A percentile compares a stretch with the other conserved stretches of the same genome.
Evolutionary conservation across 768 basidiomycete genomes (phyloP).

Genomic region (Auricularia auricula-judae): DNA sequence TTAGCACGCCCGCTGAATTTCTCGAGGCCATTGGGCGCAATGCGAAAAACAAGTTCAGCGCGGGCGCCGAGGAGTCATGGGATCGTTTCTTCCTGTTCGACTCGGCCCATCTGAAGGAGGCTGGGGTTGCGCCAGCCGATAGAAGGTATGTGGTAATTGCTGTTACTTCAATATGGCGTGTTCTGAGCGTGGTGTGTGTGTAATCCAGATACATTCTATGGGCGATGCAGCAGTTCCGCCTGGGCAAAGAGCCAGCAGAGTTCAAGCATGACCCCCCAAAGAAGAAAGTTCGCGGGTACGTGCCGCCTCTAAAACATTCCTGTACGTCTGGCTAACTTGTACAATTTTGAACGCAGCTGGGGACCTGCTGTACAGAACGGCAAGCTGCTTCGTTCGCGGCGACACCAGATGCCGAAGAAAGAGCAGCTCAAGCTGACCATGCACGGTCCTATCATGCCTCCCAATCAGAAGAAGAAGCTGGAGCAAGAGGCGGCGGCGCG

Average conservation of each 20-base stretch:
- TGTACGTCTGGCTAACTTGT: conserved; percentile 1
- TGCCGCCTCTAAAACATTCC: conserved; percentile 5
- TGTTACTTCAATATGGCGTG: background rate
- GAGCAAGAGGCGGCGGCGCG: background rate
- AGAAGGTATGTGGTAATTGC: conserved; percentile 41
- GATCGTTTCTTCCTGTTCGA: conserved; percentile 56
- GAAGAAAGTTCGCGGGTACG: conserved; percentile 74
- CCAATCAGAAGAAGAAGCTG: background rate
- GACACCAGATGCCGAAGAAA: conserved; percentile 15
- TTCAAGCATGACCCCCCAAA: conserved; percentile 57
- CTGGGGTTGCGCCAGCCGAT: conserved; percentile 56
- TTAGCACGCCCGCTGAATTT: conserved; percentile 50
- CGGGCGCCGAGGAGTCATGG: conserved; percentile 42
- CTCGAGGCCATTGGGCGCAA: conserved; percentile 65
- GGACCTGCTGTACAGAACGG: conserved; percentile 67
- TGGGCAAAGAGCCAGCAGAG: conserved; percentile 38
- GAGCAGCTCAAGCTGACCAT: background rate
- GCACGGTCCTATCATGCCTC: background rate
- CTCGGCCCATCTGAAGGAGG: conserved; percentile 47
- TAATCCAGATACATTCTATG: conserved; percentile 63
- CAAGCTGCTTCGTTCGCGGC: conserved; percentile 59
- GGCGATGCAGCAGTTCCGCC: conserved; percentile 74
- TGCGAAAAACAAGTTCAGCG: conserved; percentile 49
- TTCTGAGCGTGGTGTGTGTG: background rate
- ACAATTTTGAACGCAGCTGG: conserved; percentile 33